Evolutionary conservation across 2,329 filamentous ascomycete species (phyloP).

Genomic region (Cucurbitaria berberidis): DNA sequence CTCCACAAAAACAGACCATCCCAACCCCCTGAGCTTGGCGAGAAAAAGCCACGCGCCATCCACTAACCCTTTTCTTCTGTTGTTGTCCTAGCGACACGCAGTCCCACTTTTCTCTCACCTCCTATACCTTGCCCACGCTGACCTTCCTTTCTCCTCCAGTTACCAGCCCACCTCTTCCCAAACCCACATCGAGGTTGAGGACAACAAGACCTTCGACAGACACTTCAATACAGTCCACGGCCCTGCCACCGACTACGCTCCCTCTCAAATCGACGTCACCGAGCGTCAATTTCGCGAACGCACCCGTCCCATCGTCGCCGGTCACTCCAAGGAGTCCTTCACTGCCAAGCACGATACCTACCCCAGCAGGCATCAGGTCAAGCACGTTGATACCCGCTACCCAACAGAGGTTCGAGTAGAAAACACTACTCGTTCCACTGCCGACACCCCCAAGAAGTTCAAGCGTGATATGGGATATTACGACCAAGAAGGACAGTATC

Average conservation of each 20-base stretch:
- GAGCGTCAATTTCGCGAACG: constrained; percentile 71
- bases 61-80: constrained; percentile 46
- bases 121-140: constrained; percentile 48
- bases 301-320: constrained; percentile 60
- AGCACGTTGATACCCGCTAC: constrained; percentile 48
- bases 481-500: constrained; percentile 79
- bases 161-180: constrained; percentile 66
- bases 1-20: constrained; percentile 33
- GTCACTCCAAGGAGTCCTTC: constrained; percentile 50
- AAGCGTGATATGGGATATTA: constrained; percentile 77
- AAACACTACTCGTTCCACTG: constrained; percentile 56
- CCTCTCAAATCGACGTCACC: constrained; percentile 62
- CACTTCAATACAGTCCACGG: constrained; percentile 56
- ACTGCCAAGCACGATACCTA: constrained; percentile 50
- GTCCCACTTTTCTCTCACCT: constrained; percentile 47
- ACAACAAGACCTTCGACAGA: constrained; percentile 56
- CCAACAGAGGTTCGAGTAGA: constrained; percentile 58
- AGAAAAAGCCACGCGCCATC: constrained; percentile 34
- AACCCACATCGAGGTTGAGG: constrained; percentile 71
- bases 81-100: constrained; percentile 50
- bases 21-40: constrained; percentile 46
- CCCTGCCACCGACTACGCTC: constrained; percentile 60
- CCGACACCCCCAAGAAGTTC: constrained; percentile 58
- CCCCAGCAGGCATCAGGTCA: constrained; percentile 45
- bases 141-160: constrained; percentile 53